Evolutionary conservation across 495 filamentous ascomycete species (phyloP).

Genomic region (Echria macrotheca): DNA sequence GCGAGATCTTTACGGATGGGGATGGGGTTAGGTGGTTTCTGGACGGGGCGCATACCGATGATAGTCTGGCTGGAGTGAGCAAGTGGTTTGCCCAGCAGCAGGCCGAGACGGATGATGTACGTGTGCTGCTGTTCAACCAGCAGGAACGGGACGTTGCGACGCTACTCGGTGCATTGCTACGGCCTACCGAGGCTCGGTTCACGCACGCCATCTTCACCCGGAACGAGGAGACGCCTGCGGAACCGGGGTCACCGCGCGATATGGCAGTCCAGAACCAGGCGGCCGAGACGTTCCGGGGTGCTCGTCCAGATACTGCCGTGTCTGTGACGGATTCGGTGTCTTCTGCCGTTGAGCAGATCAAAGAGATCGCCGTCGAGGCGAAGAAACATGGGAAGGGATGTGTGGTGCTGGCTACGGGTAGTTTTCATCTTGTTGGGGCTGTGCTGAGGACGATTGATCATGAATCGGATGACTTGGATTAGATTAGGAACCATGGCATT

Average conservation of each 20-base stretch:
- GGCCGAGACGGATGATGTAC: slow-evolving; percentile 16
- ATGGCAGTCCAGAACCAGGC: slow-evolving; percentile 31
- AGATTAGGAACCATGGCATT: no score
- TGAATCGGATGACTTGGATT: no score
- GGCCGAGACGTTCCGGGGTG: slow-evolving; percentile 18
- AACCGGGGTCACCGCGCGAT: slow-evolving; percentile 23
- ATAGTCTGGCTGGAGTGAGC: slow-evolving; percentile 66
- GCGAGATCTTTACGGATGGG: slow-evolving; percentile 57
- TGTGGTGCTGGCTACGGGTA: slow-evolving; percentile 66
- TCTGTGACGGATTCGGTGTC: slow-evolving; percentile 25
- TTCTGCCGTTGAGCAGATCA: slow-evolving; percentile 25
- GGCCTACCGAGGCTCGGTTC: slow-evolving; percentile 25
- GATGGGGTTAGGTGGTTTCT: slow-evolving; percentile 66
- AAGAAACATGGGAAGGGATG: slow-evolving; percentile 11
- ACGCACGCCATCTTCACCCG: slow-evolving; percentile 37
- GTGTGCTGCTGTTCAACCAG: slow-evolving; percentile 86
- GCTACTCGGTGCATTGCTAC: slow-evolving; percentile 49
- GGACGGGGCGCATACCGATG: slow-evolving; percentile 85
- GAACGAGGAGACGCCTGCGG: slow-evolving; percentile 29
- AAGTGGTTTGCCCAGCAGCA: slow-evolving; percentile 61
- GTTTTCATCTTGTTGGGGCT: slow-evolving; percentile 82
- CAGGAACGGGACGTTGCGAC: slow-evolving; percentile 69
- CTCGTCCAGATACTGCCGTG: slow-evolving; percentile 12
- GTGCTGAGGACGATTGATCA: slow-evolving; percentile 69
- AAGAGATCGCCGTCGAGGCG: slow-evolving; percentile 10